Evolutionary conservation across 495 filamentous ascomycete species (phyloP).

Genomic region (Chaetomium tenue): DNA sequence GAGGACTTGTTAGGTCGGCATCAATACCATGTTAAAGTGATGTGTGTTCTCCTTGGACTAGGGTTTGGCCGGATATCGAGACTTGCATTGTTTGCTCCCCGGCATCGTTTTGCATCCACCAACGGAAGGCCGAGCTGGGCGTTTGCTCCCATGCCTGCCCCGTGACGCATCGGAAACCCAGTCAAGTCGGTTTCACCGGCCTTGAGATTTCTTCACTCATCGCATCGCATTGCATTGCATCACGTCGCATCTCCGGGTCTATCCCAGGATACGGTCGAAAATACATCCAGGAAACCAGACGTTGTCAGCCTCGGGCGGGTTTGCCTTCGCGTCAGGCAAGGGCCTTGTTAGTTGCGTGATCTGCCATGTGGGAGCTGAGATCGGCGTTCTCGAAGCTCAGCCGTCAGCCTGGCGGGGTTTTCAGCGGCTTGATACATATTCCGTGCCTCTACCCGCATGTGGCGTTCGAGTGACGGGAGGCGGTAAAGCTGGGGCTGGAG

Average conservation of each 20-base stretch:
- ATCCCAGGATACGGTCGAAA: not conserved
- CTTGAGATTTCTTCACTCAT: not conserved
- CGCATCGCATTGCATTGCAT: constrained; percentile 16
- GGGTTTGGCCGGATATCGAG: constrained; percentile 4
- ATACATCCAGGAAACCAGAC: not conserved
- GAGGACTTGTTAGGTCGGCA: constrained; percentile 10
- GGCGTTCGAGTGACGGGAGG: not conserved
- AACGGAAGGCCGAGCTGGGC: not conserved
- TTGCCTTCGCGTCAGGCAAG: not conserved
- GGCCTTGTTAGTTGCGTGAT: constrained; percentile 7
- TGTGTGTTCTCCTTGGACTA: not conserved
- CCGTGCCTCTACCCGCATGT: constrained; percentile 25
- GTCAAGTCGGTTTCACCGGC: not conserved
- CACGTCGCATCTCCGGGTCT: not conserved
- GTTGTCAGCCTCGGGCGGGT: not conserved
- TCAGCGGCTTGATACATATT: constrained; percentile 19
- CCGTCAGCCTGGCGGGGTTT: constrained; percentile 11
- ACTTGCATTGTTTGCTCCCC: constrained; percentile 3
- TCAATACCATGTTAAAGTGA: constrained; percentile 14
- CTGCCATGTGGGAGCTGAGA: constrained; percentile 22
- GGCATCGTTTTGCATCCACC: not conserved
- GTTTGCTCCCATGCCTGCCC: not conserved
- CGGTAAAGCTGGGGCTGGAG: not conserved
- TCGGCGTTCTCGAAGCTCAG: constrained; percentile 30
- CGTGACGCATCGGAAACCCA: not conserved